These are phyloP conservation scores for Calonectria pteridis DNA, from an alignment of 2,329 filamentous ascomycete genomes.

Conservation along the genomic window DNA sequence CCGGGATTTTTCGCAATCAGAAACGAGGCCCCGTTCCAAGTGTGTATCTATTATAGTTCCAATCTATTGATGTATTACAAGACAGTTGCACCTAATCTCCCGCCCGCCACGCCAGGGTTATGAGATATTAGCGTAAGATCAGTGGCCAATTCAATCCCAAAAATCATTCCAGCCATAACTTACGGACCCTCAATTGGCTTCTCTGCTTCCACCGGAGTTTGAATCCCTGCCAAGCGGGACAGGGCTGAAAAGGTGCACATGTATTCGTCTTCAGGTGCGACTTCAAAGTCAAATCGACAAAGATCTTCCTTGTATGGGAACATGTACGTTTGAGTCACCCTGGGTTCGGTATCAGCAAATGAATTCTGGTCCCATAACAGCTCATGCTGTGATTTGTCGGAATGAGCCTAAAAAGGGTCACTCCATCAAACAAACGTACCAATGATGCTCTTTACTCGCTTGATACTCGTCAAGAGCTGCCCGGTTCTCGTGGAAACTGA, in stretches of 20 bases:
- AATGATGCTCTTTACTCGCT: slow-evolving; percentile 22
- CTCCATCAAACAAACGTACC: background rate
- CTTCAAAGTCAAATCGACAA: slow-evolving; percentile 25
- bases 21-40: background rate
- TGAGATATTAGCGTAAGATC: background rate
- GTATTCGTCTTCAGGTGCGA: slow-evolving; percentile 21
- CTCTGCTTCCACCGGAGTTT: background rate
- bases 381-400: background rate
- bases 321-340: slow-evolving; percentile 28
- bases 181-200: background rate
- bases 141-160: background rate
- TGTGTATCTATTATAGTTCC: background rate
- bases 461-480: slow-evolving; percentile 25
- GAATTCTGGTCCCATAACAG: background rate
- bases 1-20: background rate
- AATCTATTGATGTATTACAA: background rate
- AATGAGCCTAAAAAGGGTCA: background rate
- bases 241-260: slow-evolving; percentile 12
- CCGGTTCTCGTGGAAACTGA: slow-evolving; percentile 25
- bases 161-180: background rate
- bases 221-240: background rate
- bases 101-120: too few species aligned
- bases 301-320: slow-evolving; percentile 28
- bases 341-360: background rate
- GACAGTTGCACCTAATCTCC: background rate